A percentile compares a stretch with the other conserved stretches of the same genome.
phyloP scores from a whole-genome alignment of 1,139 yeast genomes.

The Diutina pseudorugosa region DNA sequence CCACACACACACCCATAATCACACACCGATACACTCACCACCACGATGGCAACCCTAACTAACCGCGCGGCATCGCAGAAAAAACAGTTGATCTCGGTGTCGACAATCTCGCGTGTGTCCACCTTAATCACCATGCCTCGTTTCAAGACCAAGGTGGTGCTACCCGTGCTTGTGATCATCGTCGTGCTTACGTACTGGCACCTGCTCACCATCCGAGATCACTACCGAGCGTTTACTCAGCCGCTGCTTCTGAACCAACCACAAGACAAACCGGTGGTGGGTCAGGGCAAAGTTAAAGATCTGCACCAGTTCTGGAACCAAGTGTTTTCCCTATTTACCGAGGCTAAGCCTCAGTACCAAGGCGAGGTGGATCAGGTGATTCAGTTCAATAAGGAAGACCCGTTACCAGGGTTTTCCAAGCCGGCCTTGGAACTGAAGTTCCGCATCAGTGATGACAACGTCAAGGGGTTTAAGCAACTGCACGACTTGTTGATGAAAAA shows the following conservation, averaged over 20 bases:
- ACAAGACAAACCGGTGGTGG: background rate
- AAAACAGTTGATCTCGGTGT: background rate
- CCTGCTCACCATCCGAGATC: background rate
- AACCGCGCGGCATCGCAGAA: background rate
- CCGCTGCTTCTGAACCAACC: background rate
- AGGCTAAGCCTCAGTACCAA: background rate
- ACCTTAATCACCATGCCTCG: background rate
- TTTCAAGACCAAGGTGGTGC: background rate
- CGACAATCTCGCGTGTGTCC: background rate
- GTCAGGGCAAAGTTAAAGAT: background rate
- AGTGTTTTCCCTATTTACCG: background rate
- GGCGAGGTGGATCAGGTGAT: background rate
- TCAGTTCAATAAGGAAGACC: background rate
- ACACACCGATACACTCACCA: too few species aligned
- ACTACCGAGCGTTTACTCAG: background rate
- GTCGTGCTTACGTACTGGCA: slow-evolving; percentile 4
- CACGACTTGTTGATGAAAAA: slow-evolving; percentile 9
- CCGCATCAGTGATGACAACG: background rate
- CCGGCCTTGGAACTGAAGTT: background rate
- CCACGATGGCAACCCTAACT: too few species aligned
- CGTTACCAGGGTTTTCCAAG: background rate
- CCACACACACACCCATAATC: too few species aligned
- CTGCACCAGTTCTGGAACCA: background rate
- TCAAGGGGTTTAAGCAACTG: background rate
- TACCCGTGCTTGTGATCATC: background rate